Evolutionary conservation across 208 protist genomes (phyloP).

Genomic region (Leishmania aethiopica): DNA sequence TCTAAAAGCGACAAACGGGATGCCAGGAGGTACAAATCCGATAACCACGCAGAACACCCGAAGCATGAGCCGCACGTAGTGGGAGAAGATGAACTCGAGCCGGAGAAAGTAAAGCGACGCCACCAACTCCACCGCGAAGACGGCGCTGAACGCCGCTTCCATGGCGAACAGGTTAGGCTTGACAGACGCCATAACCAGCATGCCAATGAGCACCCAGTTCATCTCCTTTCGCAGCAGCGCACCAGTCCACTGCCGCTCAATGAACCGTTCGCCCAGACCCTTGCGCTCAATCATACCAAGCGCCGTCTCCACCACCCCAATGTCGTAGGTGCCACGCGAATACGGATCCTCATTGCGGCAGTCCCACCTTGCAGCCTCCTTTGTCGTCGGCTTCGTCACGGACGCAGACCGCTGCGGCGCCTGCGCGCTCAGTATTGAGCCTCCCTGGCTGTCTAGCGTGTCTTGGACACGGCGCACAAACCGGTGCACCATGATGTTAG

Average conservation of each 20-base stretch:
- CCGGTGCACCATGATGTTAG: slow-evolving; percentile 49
- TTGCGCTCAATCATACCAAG: slow-evolving; percentile 63
- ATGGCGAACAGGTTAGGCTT: slow-evolving; percentile 69
- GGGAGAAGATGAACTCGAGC: slow-evolving; percentile 65
- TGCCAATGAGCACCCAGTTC: slow-evolving; percentile 52
- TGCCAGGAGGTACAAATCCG: slow-evolving; percentile 57
- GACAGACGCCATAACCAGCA: slow-evolving; percentile 61
- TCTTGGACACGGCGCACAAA: slow-evolving; percentile 67
- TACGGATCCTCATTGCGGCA: slow-evolving; percentile 83
- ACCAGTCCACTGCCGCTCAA: slow-evolving; percentile 73
- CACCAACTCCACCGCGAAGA: slow-evolving; percentile 62
- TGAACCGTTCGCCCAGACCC: slow-evolving; percentile 43
- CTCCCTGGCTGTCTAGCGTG: slow-evolving; percentile 37
- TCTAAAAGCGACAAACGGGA: slow-evolving; percentile 67
- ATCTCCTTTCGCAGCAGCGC: slow-evolving; percentile 54
- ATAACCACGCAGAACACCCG: slow-evolving; percentile 67
- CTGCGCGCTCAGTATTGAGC: slow-evolving; percentile 25
- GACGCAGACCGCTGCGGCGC: neutral
- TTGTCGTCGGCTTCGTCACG: neutral
- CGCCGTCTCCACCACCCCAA: slow-evolving; percentile 71
- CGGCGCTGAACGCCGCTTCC: slow-evolving; percentile 58
- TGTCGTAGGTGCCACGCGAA: slow-evolving; percentile 58
- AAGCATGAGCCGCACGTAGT: slow-evolving; percentile 58
- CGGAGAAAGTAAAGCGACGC: slow-evolving; percentile 64
- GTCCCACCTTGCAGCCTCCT: slow-evolving; percentile 56